Conservation (phyloP, 2,329 filamentous ascomycete species). For the Alternaria sp. region DNA sequence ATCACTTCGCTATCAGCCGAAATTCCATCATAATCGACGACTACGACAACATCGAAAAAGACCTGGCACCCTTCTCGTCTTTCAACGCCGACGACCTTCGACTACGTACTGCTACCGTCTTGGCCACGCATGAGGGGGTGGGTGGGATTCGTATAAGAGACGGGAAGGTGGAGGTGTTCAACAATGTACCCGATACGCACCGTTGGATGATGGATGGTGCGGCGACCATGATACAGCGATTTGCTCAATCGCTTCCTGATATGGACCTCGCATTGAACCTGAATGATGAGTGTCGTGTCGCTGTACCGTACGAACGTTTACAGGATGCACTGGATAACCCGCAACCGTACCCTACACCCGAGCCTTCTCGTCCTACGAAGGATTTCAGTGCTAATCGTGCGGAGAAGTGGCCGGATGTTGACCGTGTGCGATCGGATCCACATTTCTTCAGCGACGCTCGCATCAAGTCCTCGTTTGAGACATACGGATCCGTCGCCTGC, state of each 20-base stretch:
- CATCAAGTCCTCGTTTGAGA: slow-evolving; percentile 52
- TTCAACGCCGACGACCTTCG: slow-evolving; percentile 62
- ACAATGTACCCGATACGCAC: slow-evolving; percentile 63
- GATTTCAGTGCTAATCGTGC: slow-evolving; percentile 53
- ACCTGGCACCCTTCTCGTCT: slow-evolving; percentile 65
- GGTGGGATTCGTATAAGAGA: slow-evolving; percentile 65
- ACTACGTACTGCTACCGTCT: slow-evolving; percentile 61
- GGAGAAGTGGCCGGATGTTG: slow-evolving; percentile 47
- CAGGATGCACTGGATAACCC: slow-evolving; percentile 39
- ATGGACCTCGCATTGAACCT: slow-evolving; percentile 72
- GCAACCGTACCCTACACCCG: slow-evolving; percentile 33
- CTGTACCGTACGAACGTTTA: slow-evolving; percentile 57
- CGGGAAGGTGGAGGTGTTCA: slow-evolving; percentile 55
- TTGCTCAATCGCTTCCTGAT: slow-evolving; percentile 65
- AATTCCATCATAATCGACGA: slow-evolving; percentile 66
- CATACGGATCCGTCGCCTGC: slow-evolving; percentile 64
- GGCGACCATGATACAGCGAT: slow-evolving; percentile 59
- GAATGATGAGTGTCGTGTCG: slow-evolving; percentile 68
- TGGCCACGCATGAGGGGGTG: slow-evolving; percentile 64
- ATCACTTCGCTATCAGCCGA: slow-evolving; percentile 62
- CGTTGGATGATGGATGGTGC: slow-evolving; percentile 67
- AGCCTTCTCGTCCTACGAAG: slow-evolving; percentile 30
- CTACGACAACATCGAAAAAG: slow-evolving; percentile 67
- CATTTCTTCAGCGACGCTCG: slow-evolving; percentile 47
- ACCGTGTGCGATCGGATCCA: slow-evolving; percentile 36